Conservation (phyloP, 768 basidiomycete species). For the Gloeopeniophorella convolvens region DNA sequence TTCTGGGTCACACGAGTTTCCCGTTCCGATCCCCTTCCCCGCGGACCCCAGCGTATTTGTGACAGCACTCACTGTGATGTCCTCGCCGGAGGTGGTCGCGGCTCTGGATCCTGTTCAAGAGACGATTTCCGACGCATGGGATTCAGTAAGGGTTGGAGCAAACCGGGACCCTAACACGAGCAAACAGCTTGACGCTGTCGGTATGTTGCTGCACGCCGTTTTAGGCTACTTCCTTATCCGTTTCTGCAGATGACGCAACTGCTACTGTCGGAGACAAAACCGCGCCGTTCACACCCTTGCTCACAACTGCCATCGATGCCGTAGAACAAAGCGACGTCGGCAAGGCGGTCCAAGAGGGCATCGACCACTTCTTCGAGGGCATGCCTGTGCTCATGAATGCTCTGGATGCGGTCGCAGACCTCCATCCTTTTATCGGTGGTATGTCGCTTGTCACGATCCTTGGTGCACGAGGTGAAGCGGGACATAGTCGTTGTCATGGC, state of each 20-base stretch:
- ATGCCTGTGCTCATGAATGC: constrained; percentile 26
- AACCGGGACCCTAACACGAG: background rate
- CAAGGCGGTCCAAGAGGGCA: constrained; percentile 15
- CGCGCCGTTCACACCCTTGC: background rate
- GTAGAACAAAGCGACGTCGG: constrained; percentile 1
- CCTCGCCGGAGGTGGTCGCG: background rate
- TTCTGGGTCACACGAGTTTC: background rate
- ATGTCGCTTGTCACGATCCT: background rate
- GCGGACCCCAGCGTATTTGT: background rate
- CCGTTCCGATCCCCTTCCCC: background rate
- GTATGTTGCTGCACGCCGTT: background rate
- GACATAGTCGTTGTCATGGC: constrained; percentile 41
- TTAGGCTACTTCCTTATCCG: background rate
- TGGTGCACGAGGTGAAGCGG: background rate
- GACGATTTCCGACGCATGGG: background rate
- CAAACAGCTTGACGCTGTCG: background rate
- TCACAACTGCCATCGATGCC: background rate
- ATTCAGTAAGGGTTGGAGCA: background rate
- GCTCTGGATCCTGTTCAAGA: background rate
- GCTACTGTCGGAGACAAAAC: background rate
- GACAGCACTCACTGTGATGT: background rate
- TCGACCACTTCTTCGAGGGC: constrained; percentile 23
- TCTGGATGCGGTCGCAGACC: constrained; percentile 24
- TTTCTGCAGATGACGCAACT: background rate
- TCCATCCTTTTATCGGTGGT: constrained; percentile 28